phyloP scores from a whole-genome alignment of 73 alveolate genomes.

The Paramecium pentaurelia region DNA sequence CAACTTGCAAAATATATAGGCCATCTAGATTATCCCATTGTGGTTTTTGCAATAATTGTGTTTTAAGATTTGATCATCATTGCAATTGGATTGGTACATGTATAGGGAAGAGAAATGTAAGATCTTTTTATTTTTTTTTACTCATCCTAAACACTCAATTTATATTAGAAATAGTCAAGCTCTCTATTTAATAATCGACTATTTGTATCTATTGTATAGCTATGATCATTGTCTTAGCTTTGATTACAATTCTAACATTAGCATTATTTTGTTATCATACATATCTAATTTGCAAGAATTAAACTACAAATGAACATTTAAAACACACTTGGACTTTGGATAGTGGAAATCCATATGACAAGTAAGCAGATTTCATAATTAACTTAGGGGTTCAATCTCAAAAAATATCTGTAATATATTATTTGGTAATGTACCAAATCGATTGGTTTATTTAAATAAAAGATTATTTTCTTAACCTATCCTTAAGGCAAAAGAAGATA shows the following conservation, averaged over 20 bases:
- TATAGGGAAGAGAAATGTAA: slow-evolving; percentile 15
- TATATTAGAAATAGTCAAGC: neutral
- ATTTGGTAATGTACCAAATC: neutral
- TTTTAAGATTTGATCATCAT: slow-evolving; percentile 76
- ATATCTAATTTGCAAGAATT: neutral
- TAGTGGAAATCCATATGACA: slow-evolving; percentile 8
- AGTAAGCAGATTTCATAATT: neutral
- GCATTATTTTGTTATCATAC: neutral
- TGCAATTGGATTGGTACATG: slow-evolving; percentile 71
- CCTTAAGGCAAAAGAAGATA: slow-evolving; percentile 62
- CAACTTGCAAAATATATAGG: slow-evolving; percentile 61
- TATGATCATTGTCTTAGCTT: neutral
- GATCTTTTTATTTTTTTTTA: slow-evolving; percentile 23
- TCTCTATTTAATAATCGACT: neutral
- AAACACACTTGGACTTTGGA: neutral
- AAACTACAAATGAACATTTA: neutral
- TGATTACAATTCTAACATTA: neutral
- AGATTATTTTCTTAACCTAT: neutral
- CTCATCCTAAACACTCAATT: neutral
- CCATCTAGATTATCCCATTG: slow-evolving; percentile 77
- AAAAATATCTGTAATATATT: neutral
- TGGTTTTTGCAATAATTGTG: slow-evolving; percentile 74
- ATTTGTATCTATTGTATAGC: neutral
- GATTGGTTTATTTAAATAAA: slow-evolving; percentile 36
- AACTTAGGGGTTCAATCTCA: neutral